Base-by-base conservation (phyloP, 176 grass and related monocot species). In the Eleusine coracana region DNA sequence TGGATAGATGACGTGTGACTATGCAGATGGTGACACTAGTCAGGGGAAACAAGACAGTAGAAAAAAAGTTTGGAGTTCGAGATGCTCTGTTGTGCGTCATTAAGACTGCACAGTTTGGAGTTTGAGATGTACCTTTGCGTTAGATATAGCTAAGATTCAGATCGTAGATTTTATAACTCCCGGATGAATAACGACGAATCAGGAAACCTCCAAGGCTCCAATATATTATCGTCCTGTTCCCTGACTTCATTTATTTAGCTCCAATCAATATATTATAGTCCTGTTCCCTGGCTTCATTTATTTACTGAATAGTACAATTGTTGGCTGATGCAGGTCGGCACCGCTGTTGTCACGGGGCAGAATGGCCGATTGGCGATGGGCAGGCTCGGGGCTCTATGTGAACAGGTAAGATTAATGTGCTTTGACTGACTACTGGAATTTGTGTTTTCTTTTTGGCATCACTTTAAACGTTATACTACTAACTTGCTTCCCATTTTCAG, bases 291-390 rank as follows among this genome's bases (percentile, higher is more conserved):
- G 5, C 1, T 54, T 61, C 56, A 18, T 62, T 62, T 81, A 88
- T 65, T 60, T 44, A 70, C 60, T 63, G 18, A 5, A 61, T 9
- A n/a, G n/a, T n/a, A 25, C 58, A 25, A 5, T 6, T 51, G 34
- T 68, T 18, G 42, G 23, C 38, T 73, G 46, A 73, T 3, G 20
- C 76, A 99, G 96, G 18, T 56, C 52, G 52, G 52, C 52, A 18
- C 18, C 17, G 97, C 97, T 46, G 91, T 99, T 84, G 93, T 99
- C 13, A 99, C 97, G 12, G 85, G 97, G 50, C 41, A 83, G 83
- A 90, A 96, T 79, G 97, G 97, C 25, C 89, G 97, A 69, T 85
- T 99, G 83, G 97, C 97, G 21, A 68, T 99, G 81, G 97, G 97
- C 49, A 91, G 93, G 83, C 74, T 99, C 7, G 97, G 93, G 27